Base-by-base conservation (phyloP, 2,329 filamentous ascomycete species). In the Dryadomyces quercus-mongolicae region DNA sequence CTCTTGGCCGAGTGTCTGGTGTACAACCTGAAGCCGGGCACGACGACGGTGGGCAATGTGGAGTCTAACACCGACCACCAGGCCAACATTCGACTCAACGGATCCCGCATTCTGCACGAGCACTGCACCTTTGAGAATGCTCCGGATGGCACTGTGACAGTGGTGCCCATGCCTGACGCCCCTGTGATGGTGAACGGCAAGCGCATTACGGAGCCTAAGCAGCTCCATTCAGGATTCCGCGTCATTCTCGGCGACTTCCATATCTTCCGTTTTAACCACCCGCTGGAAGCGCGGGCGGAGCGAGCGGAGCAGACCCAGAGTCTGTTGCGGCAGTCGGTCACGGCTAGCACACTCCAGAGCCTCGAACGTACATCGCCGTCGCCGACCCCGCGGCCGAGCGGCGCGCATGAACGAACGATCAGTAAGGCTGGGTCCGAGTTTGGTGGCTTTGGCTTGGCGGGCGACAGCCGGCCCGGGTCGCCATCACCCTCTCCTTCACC, bases 101-200 rank as follows among this genome's bases (percentile, higher is more conserved):
- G 93, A 3, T 92, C 88, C 12, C 88, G 92, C 63, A 97, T 98
- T 58, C 74, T 97, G 48, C 83, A 88, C 57, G 86, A 96, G 52
- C 93, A 98, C 68, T 98, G 93, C 68, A 85, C 80, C 0, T 96
- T 98, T 64, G 92, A 98, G 60, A 95, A 98, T 63, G 71, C 69
- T 25, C 73, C 85, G 4, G 92, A 98, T 63, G 93, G 92, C 54
- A 83, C 87, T 2, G 93, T 98, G n/a, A 96, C 89, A 0, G 75
- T 98, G 20, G 80, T 94, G 36, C 93, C 93, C 0, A 85, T 80
- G 57, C 89, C 95, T 62, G 89, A 88, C n/a, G 93, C 93, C 1
- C 89, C 91, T 12, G 88, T 98, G 55, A 98, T 98, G 93, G 89
- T 98, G 52, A 98, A 98, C 63, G 93, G 93, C 55, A 81, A 92